These are phyloP conservation scores for Paraphaeosphaeria minitans DNA, from an alignment of 2,329 filamentous ascomycete species.

Conservation along the genomic window DNA sequence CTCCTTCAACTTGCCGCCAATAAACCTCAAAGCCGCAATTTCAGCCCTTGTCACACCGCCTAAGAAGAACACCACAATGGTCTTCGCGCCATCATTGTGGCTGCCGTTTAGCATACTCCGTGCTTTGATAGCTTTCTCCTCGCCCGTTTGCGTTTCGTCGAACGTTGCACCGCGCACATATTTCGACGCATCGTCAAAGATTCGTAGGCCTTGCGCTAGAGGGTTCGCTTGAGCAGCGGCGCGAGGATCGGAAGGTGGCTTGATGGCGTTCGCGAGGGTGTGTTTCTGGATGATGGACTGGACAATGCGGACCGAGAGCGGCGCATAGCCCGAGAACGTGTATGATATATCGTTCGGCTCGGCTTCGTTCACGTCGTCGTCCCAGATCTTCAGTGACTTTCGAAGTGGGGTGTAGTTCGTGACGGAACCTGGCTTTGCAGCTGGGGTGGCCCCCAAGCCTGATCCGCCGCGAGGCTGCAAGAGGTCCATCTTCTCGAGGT, in stretches of 20 bases:
- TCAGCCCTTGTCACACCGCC: constrained; percentile 97
- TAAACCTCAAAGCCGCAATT: constrained; percentile 89
- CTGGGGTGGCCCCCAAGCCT: constrained; percentile 53
- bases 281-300: constrained; percentile 94
- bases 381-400: constrained; percentile 84
- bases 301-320: constrained; percentile 85
- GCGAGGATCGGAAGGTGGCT: constrained; percentile 48
- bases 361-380: constrained; percentile 95
- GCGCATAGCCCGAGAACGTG: constrained; percentile 96
- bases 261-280: constrained; percentile 68
- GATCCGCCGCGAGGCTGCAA: constrained; percentile 65
- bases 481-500: constrained; percentile 86
- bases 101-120: constrained; percentile 79
- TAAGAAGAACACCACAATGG: constrained; percentile 93
- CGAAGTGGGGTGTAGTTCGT: constrained; percentile 91
- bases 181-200: constrained; percentile 90
- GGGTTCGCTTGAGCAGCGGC: constrained; percentile 54
- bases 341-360: constrained; percentile 96
- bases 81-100: constrained; percentile 63
- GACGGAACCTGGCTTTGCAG: constrained; percentile 43
- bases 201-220: constrained; percentile 81
- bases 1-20: constrained; percentile 76
- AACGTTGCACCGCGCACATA: constrained; percentile 88
- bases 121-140: constrained; percentile 90
- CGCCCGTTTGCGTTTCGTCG: constrained; percentile 88